These are phyloP conservation scores for Ceratobasidium sp. DNA, from an alignment of 1,284 basidiomycete species.

Conservation along the genomic window DNA sequence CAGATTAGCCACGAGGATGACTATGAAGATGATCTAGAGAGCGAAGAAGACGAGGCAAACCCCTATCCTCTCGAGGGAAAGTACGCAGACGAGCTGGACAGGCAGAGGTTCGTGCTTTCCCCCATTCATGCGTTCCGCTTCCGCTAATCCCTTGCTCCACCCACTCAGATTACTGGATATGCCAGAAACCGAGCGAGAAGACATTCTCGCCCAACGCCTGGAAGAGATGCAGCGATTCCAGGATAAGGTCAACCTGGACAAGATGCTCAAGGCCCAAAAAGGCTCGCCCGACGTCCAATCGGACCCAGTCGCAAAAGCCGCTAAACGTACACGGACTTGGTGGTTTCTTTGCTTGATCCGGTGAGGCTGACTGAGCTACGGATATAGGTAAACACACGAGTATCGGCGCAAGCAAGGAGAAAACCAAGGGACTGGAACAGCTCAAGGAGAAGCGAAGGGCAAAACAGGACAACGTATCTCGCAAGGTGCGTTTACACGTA, in stretches of 20 bases:
- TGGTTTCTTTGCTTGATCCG: constrained; percentile 37
- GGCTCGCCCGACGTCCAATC: constrained; percentile 53
- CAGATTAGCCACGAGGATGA: constrained; percentile 38
- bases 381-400: constrained; percentile 71
- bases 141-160: constrained; percentile 35
- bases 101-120: constrained; percentile 66
- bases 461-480: constrained; percentile 69
- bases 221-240: constrained; percentile 82
- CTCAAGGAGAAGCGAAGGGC: constrained; percentile 82
- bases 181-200: constrained; percentile 89
- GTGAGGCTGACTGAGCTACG: constrained; percentile 20
- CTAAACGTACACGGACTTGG: constrained; percentile 65
- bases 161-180: constrained; percentile 71
- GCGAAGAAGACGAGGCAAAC: constrained; percentile 67
- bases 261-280: constrained; percentile 75
- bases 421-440: constrained; percentile 79
- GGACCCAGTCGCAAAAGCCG: constrained; percentile 72
- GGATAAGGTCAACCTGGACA: constrained; percentile 76
- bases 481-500: constrained; percentile 37
- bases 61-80: constrained; percentile 91
- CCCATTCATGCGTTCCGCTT: neutral
- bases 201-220: constrained; percentile 77
- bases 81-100: constrained; percentile 84
- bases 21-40: constrained; percentile 60
- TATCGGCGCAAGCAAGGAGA: constrained; percentile 84